Evolutionary conservation across 148 eudicot genomes (phyloP).

Genomic region (Selenicereus undatus): DNA sequence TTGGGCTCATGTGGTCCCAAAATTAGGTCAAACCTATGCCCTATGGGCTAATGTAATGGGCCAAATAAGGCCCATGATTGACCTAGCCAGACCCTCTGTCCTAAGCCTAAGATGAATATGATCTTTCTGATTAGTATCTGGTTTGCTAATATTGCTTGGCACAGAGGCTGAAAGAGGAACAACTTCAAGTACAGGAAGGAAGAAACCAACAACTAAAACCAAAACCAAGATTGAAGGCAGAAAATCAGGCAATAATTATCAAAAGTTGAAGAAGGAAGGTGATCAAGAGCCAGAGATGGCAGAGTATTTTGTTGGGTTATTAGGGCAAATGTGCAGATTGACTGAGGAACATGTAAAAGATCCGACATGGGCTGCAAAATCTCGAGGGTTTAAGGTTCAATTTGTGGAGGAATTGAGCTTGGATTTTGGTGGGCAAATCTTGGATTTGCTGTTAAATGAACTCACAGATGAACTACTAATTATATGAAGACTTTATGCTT

Average conservation of each 20-base stretch:
- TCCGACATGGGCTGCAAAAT: slow-evolving; percentile 18
- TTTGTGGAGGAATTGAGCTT: slow-evolving; percentile 20
- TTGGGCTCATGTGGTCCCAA: no score
- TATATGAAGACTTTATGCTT: not conserved
- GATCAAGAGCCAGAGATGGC: slow-evolving; percentile 4
- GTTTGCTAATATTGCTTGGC: not conserved
- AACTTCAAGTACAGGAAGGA: slow-evolving; percentile 9
- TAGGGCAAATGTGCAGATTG: slow-evolving; percentile 27
- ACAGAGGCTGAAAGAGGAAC: slow-evolving; percentile 13
- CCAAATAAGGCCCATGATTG: no score
- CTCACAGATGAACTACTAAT: slow-evolving; percentile 4
- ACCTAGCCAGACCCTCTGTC: no score
- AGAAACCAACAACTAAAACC: slow-evolving; percentile 15
- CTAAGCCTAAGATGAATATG: no score
- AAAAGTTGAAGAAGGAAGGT: not conserved
- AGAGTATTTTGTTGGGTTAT: slow-evolving; percentile 19
- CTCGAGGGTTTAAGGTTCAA: slow-evolving; percentile 21
- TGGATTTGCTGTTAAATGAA: slow-evolving; percentile 35
- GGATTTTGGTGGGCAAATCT: slow-evolving; percentile 35
- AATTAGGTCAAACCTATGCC: no score
- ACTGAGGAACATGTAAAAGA: slow-evolving; percentile 32
- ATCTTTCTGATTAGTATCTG: not conserved
- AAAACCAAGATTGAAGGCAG: slow-evolving; percentile 3
- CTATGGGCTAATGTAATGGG: no score
- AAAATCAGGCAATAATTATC: not conserved